Conservation (phyloP, 148 eudicot species). For the Salicornia ramosissima region DNA sequence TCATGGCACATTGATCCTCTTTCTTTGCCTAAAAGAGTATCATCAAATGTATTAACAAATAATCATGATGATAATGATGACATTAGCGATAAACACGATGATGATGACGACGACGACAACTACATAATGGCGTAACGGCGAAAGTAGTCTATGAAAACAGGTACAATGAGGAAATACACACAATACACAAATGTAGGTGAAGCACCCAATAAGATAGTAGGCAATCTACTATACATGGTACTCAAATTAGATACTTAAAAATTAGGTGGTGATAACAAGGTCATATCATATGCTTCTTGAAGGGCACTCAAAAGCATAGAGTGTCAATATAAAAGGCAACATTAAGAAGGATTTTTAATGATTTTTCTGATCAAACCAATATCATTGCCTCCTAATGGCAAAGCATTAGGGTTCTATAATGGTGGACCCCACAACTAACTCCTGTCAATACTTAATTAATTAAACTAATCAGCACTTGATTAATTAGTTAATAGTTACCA, state of each 20-base stretch:
- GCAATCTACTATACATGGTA: background rate
- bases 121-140: too few species aligned
- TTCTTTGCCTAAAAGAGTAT: background rate
- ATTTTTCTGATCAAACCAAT: conserved; percentile 1
- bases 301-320: background rate
- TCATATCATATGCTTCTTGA: conserved; percentile 10
- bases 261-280: conserved; percentile 14
- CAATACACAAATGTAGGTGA: background rate
- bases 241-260: conserved; percentile 10
- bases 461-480: conserved; percentile 21
- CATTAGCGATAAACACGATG: background rate
- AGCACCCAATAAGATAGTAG: conserved; percentile 5
- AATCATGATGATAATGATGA: conserved; percentile 8
- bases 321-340: conserved; percentile 17
- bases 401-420: conserved; percentile 23
- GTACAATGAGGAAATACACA: background rate
- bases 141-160: conserved; percentile 9
- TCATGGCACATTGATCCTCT: background rate
- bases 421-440: conserved; percentile 14
- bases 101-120: conserved; percentile 4
- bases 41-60: background rate
- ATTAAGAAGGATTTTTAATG: background rate
- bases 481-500: too few species aligned
- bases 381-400: conserved; percentile 14
- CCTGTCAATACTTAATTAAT: conserved; percentile 12